Evolutionary conservation across 2,329 filamentous ascomycete species (phyloP), one percentile per base, ranked within the genome.

Genomic region (Orbilia brochopaga): DNA sequence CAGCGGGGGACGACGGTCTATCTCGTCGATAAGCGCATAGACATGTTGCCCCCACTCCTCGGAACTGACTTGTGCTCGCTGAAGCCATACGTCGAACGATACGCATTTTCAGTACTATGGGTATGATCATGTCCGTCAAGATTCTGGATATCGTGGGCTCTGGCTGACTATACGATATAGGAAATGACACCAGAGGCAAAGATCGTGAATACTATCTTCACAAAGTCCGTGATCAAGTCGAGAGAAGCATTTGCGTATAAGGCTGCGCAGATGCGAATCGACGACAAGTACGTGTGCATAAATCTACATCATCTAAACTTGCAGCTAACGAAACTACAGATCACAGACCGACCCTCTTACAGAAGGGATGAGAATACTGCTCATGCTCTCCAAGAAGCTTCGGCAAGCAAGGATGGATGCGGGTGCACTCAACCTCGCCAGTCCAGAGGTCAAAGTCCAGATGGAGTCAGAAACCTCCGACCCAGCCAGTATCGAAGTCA

Each of bases 241-340:
- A 88, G 92, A 74, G 93, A 97, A 80, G 94, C 93, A 1, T 99
- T 99, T 81, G 96, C 91, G 82, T 99, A 99, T 81, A 93, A 99
- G 81, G 88, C 94, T 79, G 95, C 94, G 42, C 94, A 99, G 79
- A 83, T 96, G 56, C 87, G 93, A 69, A 96, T 99, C 76, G 94
- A 99, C 78, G 93, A 99, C 78, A 81, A 83, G 44, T 90, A 90
- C 1, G 73, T 40, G 17, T 40, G n/a, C 5, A 17, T 44, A 53
- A 27, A 23, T 27, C 10, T 2, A 48, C 7, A 10, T 21, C 32
- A 27, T 19, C 52, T 19, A 44, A 21, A 30, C 30, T 51, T 60
- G 44, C 65, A 21, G 35, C 32, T 23, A 54, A 48, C 10, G 23
- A 48, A 19, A 24, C 17, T 55, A 59, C 55, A 72, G 67, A 24